Base-by-base conservation (phyloP, 352 stramenopile species). In the Phytophthora palmivora region DNA sequence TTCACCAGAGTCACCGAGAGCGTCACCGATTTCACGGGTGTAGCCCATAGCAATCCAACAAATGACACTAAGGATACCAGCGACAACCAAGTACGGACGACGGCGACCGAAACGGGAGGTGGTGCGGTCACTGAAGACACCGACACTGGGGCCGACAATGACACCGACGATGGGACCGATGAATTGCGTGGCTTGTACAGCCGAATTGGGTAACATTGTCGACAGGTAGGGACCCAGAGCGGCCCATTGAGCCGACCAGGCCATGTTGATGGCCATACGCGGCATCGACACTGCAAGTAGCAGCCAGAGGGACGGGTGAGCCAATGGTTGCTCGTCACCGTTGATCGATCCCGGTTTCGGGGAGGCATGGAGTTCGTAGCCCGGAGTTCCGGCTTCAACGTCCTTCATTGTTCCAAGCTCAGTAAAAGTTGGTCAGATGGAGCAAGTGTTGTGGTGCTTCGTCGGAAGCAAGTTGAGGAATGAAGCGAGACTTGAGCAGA, bases 21-120 rank as follows among this genome's bases (percentile, higher is more conserved):
- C 56, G 6, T 64, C 56, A 15, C 56, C 56, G 4, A 79, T 72
- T 11, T 72, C 54, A 1, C 45, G 38, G 5, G 70, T 72, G 52
- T 78, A 81, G 38, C 74, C 74, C 77, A 86, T 83, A 18, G 72
- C 38, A 7, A 70, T 75, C 71, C 72, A 82, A 36, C 60, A 79
- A 11, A 82, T 53, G 6, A 72, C 48, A 60, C 65, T 79, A n/a
- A 84, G 51, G 11, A 72, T 10, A 33, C 71, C 68, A 19, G 74
- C 48, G 19, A 86, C 69, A 14, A 86, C 18, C n/a, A 84, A 67
- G 26, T 67, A 61, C 9, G 58, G 58, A 6, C 58, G 49, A 38
- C 58, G 58, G 15, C 58, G 58, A 16, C 58, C 58, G 10, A 61
- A 34, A 2, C 49, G 58, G 1, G 58, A 67, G 24, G 49, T 67